phyloP scores from a whole-genome alignment of 2,329 filamentous ascomycete species.

The Colletotrichum plurivorum region DNA sequence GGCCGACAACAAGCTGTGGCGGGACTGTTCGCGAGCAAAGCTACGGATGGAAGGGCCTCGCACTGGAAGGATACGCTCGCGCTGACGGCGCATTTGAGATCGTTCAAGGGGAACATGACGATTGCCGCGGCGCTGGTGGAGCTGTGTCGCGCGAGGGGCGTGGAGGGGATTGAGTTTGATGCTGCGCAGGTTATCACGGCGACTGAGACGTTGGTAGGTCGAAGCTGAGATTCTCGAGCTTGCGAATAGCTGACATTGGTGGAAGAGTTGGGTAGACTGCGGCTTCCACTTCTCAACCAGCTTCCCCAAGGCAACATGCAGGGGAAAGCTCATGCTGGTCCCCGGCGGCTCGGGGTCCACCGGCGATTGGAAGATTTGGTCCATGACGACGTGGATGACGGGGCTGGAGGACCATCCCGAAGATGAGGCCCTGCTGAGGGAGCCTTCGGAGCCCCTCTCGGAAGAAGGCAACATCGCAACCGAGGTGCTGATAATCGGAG shows the following conservation, averaged over 20 bases:
- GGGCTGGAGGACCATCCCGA: constrained; percentile 46
- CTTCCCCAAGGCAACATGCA: constrained; percentile 47
- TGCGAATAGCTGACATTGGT: rapidly evolving
- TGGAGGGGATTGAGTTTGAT: background rate
- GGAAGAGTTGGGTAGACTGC: constrained; percentile 35
- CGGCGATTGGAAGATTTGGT: constrained; percentile 52
- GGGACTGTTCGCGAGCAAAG: constrained; percentile 2
- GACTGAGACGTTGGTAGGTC: constrained; percentile 31
- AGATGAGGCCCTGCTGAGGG: constrained; percentile 44
- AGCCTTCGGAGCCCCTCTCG: constrained; percentile 42
- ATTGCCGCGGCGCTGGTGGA: constrained; percentile 9
- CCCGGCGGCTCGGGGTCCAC: constrained; percentile 31
- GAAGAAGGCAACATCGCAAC: constrained; percentile 44
- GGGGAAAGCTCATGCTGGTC: constrained; percentile 51
- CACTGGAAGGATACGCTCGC: constrained; percentile 39
- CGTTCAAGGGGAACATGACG: constrained; percentile 18
- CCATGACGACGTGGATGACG: constrained; percentile 48
- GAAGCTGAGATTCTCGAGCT: no score
- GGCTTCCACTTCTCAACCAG: constrained; percentile 50
- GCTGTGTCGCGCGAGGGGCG: background rate
- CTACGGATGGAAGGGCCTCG: background rate
- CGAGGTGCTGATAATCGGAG: constrained; percentile 52
- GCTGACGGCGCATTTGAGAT: constrained; percentile 38
- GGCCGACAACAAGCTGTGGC: background rate
- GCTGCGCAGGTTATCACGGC: constrained; percentile 23